Evolutionary conservation across 1,284 basidiomycete genomes (phyloP), one percentile per base, ranked within the genome.

Genomic region (Sporisorium graminicola): DNA sequence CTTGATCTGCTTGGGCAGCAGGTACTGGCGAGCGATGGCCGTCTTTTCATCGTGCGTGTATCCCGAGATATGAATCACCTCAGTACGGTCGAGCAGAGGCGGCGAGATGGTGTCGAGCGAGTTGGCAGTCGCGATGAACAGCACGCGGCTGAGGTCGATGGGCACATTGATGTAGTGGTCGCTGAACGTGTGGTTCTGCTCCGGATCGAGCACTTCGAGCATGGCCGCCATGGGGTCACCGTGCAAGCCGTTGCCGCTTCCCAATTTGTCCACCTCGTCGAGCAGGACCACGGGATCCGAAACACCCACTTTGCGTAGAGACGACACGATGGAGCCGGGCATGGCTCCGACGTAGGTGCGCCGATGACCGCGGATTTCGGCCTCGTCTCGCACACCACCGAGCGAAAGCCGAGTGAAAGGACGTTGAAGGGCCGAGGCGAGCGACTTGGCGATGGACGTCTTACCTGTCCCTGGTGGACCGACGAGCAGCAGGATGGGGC

Each of bases 1-100:
- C 37, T 86, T 86, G 35, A 94, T 87, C 85, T 95, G 93, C 85
- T 95, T 95, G 12, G 94, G 93, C 10, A 95, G 87, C 24, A 95
- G 89, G 88, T 93, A 80, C 80, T 89, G 59, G 2, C 81, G 76
- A 1, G 87, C 87, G 57, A 87, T 87, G 61, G 82, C 81, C 1
- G 87, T 81, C 72, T 87, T 87, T 61, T 87, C 87, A 46, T 86
- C 81, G 73, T 86, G 81, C 54, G 86, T 85, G 78, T 87, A 87
- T 6, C 87, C 87, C 27, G 85, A 83, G 16, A 87, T 74, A 47
- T 86, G 79, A 33, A 87, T 86, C 22, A 86, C 78, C 59, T 87
- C 87, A 63, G 86, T 86, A 14, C 87, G 85, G 71, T 87, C 87
- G 22, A 86, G 83, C 27, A 87, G 75, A 18, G 87, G 86, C 16